These are phyloP conservation scores for Malus fusca DNA, from an alignment of 306 rosid genomes.

Conservation along the genomic window DNA sequence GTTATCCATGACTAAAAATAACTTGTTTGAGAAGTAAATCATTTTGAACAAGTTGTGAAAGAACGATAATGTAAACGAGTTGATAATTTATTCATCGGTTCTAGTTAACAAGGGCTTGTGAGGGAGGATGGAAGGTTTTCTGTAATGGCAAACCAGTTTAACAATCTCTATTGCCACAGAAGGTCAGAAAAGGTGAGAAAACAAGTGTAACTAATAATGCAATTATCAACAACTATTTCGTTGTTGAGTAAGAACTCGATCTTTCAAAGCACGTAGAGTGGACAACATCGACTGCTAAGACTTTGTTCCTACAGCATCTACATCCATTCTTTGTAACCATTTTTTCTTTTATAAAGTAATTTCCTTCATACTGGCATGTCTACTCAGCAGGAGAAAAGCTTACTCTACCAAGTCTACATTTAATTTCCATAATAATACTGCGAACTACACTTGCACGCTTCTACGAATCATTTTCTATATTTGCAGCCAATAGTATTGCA, in stretches of 20 bases:
- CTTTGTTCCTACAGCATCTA: no score
- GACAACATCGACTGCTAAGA: background rate
- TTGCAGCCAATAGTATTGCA: background rate
- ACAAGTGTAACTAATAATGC: background rate
- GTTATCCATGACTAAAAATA: background rate
- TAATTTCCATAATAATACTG: background rate
- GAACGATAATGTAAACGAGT: background rate
- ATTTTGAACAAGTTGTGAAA: background rate
- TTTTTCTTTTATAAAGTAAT: background rate
- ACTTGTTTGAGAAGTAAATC: background rate
- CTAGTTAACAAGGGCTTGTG: background rate
- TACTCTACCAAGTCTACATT: background rate
- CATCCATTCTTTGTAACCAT: background rate
- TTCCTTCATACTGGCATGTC: background rate
- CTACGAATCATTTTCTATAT: background rate
- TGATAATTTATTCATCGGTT: background rate
- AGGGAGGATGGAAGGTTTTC: background rate
- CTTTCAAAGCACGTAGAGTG: background rate
- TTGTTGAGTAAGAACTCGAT: no score
- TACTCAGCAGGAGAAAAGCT: background rate
- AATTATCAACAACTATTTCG: no score
- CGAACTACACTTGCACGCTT: background rate
- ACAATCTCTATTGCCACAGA: background rate
- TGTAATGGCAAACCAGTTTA: background rate
- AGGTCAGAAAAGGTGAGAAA: background rate